Evolutionary conservation across 2,329 filamentous ascomycete species (phyloP).

Genomic region (Trichoderma atroviride): DNA sequence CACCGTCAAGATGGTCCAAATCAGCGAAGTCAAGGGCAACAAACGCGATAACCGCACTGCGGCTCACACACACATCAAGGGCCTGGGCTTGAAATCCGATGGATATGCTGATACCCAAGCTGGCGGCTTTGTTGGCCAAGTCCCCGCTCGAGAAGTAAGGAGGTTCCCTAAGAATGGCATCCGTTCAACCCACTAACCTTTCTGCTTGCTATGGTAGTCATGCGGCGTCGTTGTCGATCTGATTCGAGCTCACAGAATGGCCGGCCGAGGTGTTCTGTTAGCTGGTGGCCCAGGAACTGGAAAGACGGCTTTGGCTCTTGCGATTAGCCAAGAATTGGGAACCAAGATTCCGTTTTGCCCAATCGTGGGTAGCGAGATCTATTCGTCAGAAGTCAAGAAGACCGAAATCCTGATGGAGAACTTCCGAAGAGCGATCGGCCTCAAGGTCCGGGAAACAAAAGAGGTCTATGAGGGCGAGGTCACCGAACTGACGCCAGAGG

Average conservation of each 20-base stretch:
- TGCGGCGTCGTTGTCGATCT: constrained; percentile 95
- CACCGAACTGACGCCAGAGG: constrained; percentile 94
- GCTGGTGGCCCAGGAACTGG: constrained; percentile 94
- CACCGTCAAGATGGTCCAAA: constrained; percentile 72
- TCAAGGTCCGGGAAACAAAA: constrained; percentile 97
- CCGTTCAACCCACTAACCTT: not conserved
- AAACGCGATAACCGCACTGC: constrained; percentile 94
- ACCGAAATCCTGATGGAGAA: constrained; percentile 99
- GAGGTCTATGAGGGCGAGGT: constrained; percentile 99
- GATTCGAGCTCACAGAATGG: constrained; percentile 96
- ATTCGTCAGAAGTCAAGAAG: constrained; percentile 98
- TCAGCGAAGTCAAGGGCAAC: constrained; percentile 93
- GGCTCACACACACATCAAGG: constrained; percentile 97
- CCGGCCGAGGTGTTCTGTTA: constrained; percentile 87
- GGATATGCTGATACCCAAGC: constrained; percentile 79
- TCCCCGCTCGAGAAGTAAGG: constrained; percentile 80
- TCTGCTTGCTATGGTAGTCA: constrained; percentile 58
- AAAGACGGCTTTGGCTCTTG: constrained; percentile 94
- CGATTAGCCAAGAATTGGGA: constrained; percentile 94
- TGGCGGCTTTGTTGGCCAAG: constrained; percentile 88
- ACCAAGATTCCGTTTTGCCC: constrained; percentile 98
- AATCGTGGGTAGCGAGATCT: constrained; percentile 97
- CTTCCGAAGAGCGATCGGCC: constrained; percentile 91
- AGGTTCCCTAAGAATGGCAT: not conserved
- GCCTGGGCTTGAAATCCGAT: constrained; percentile 82